Base-by-base conservation (phyloP, 2,329 filamentous ascomycete species). In the Phaeosphaeriaceae sp. region DNA sequence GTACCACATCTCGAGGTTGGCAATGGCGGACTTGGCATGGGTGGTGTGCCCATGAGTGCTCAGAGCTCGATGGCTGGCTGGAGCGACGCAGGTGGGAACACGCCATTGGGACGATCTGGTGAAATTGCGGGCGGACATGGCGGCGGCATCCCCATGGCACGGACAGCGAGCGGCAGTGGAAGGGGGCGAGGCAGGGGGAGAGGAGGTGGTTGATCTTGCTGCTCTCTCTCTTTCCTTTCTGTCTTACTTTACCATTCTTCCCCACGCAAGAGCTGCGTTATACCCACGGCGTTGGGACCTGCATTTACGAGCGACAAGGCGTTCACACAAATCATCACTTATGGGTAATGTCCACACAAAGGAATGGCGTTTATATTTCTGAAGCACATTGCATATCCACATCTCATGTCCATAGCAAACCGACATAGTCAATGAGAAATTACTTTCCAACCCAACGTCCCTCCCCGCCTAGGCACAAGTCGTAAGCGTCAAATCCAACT, bases 1-100 rank as follows among this genome's bases (percentile, higher is more conserved):
- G 69, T 67, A 8, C 76, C 75, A 7, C 75, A 76, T 56, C 64
- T 78, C 3, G 76, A 77, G 49, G 68, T 76, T 15, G 71, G 70
- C 1, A 50, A 49, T 22, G 62, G 30, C 26, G 54, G 42, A 19
- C 28, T 50, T 9, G 43, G 59, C 1, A 56, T 76, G 17, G 74
- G 77, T 5, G 76, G 76, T 24, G 72, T 78, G 17, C 70, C 77
- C 1, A 80, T 79, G 78, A 79, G 78, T 43, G 72, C 72, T 15
- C 76, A 79, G 67, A 79, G 74, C 47, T 74, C 69, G 30, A 70
- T 73, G 65, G 75, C 68, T 2, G 77, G 75, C 0, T 76, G 73
- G 47, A 77, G 73, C 30, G 76, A 77, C 53, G 65, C 64, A 2
- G 76, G 74, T 11, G 77, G 68, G 1, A 76, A 75, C 24, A 77